Evolutionary conservation across 202 grass and related monocot genomes (phyloP), one percentile per base, ranked within the genome.

Genomic region (Cymbopogon flexuosus): DNA sequence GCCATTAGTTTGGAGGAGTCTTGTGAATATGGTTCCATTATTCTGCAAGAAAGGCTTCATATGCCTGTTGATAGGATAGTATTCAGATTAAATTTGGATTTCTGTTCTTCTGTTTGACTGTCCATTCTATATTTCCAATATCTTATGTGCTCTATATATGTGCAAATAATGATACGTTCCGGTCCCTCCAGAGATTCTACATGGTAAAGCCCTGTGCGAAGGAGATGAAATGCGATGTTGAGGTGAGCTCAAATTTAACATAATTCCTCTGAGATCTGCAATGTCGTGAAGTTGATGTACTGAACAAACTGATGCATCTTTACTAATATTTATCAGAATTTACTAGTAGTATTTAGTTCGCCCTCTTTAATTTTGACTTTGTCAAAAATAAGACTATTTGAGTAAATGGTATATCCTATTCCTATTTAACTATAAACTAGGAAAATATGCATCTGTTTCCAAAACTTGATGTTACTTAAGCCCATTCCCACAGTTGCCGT

Each of bases 201-300:
- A 90, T 93, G 92, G 88, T 93, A 84, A 99, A 95, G 87, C 96
- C 96, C 74, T 99, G 90, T 79, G 84, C 87, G 39, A 99, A 95
- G 82, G 96, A 99, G 87, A 86, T 93, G 92, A 99, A 96, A 89
- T 99, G 92, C 76, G 96, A 95, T 82, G 92, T 96, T 84, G 92
- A 98, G 95, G 95, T 98, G 31, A 90, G 69, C 67, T 65, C 30
- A 24, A 21, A 74, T 80, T 64, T 83, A 19, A 42, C 21, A 46
- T 34, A 65, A 16, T 37, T 74, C 19, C 42, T 81, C 30, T 75
- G 14, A 51, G 49, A 75, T 47, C 15, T 81, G 39, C 30, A 81
- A 40, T 76, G 56, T 71, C 18, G 7, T 71, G 54, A 81, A 63
- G 68, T 29, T 68, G 51, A 75, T 79, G 10, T 54, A 74, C 5